Percentiles rank a stretch among this genome's conserved stretches.
These are phyloP conservation scores for Tetrahymena thermophila DNA, from an alignment of 73 alveolate species.

Conservation along the genomic window DNA sequence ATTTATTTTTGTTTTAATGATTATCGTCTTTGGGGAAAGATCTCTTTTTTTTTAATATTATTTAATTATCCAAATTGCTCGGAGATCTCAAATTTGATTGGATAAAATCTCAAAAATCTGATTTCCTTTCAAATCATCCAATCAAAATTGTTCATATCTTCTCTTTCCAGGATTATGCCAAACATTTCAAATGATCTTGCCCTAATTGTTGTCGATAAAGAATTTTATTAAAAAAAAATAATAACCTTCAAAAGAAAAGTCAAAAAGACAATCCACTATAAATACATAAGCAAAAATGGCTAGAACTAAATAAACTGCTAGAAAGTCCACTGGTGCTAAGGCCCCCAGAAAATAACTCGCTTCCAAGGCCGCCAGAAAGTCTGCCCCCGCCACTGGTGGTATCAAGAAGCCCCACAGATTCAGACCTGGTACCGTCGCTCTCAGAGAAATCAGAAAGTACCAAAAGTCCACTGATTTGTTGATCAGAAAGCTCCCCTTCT, in stretches of 20 bases:
- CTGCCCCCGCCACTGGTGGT: slow-evolving; percentile 77
- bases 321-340: slow-evolving; percentile 72
- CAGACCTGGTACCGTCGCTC: slow-evolving; percentile 92
- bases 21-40: neutral
- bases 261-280: neutral
- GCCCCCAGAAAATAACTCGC: slow-evolving; percentile 70
- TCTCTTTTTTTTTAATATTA: neutral
- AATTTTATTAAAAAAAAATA: neutral
- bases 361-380: slow-evolving; percentile 77
- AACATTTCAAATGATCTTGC: neutral
- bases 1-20: neutral
- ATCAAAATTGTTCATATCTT: neutral
- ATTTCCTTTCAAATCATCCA: neutral
- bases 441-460: slow-evolving; percentile 78
- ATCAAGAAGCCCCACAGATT: slow-evolving; percentile 85
- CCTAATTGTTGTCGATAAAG: neutral
- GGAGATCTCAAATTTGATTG: neutral
- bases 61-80: neutral
- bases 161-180: neutral
- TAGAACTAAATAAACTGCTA: slow-evolving; percentile 59
- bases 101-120: neutral
- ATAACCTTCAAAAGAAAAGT: neutral
- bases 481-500: slow-evolving; percentile 89
- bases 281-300: slow-evolving; percentile 40
- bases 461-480: slow-evolving; percentile 74